Percentiles rank a stretch among this genome's conserved stretches.
phyloP scores from a whole-genome alignment of 2,329 filamentous ascomycete genomes.

The Trichoderma guizhouense region DNA sequence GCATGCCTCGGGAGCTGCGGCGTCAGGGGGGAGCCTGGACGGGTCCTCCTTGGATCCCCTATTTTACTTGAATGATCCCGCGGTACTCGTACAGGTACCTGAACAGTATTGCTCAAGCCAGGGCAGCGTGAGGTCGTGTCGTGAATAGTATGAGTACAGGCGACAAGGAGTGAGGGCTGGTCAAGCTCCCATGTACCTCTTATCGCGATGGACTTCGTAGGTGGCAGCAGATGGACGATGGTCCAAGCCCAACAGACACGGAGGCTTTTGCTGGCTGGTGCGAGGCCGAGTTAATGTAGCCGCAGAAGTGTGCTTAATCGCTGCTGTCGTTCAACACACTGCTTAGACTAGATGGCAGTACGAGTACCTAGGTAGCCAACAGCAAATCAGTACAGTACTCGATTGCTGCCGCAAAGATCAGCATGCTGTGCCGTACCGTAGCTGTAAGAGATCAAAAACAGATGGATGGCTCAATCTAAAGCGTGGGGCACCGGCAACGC shows the following conservation, averaged over 20 bases:
- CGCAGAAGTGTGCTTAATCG: not conserved
- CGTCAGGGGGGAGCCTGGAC: constrained; percentile 1
- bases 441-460: not conserved
- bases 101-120: not conserved
- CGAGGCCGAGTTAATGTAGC: not conserved
- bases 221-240: not conserved
- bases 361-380: not conserved
- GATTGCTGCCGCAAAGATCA: not conserved
- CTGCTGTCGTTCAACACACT: not conserved
- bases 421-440: not conserved
- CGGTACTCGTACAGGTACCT: not conserved
- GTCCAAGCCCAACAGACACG: not conserved
- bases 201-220: not conserved
- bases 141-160: not conserved
- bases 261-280: not conserved
- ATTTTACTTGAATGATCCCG: not conserved
- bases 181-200: not conserved
- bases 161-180: not conserved
- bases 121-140: not conserved
- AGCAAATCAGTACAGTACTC: not conserved
- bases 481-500: not conserved
- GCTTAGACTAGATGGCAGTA: not conserved
- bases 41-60: constrained; percentile 1
- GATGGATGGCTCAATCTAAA: not conserved
- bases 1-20: constrained; percentile 16